These are phyloP conservation scores for Aspergillus hiratsukae DNA, from an alignment of 2,329 filamentous ascomycete species.

Conservation along the genomic window DNA sequence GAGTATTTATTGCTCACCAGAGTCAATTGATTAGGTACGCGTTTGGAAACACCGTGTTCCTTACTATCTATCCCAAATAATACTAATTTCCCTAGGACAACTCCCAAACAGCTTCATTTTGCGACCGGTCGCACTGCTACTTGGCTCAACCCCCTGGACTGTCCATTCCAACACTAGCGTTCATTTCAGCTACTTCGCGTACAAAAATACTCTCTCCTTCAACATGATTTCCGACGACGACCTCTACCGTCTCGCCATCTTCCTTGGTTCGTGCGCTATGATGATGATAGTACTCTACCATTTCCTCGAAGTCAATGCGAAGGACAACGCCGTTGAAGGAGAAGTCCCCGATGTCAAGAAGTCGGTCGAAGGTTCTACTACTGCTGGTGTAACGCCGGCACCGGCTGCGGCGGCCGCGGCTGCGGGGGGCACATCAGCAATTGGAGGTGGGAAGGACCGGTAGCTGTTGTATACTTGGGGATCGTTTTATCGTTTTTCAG, in stretches of 20 bases:
- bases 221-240: slow-evolving; percentile 93
- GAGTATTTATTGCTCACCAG: not conserved
- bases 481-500: not conserved
- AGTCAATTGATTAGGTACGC: not conserved
- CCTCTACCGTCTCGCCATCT: slow-evolving; percentile 86
- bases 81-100: not conserved
- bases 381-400: slow-evolving; percentile 3
- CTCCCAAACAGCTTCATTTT: slow-evolving; percentile 1
- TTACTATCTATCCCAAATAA: not conserved
- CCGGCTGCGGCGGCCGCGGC: slow-evolving; percentile 8
- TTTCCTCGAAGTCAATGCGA: slow-evolving; percentile 92
- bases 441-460: slow-evolving; percentile 12
- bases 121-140: not conserved
- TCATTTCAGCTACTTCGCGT: not conserved
- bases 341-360: slow-evolving; percentile 10
- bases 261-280: slow-evolving; percentile 86
- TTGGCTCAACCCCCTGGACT: not conserved
- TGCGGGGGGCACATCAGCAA: slow-evolving; percentile 13
- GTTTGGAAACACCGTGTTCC: not conserved
- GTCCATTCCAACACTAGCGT: not conserved
- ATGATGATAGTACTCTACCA: slow-evolving; percentile 92
- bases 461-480: slow-evolving; percentile 1
- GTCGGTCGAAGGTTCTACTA: slow-evolving; percentile 3
- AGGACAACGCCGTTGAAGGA: slow-evolving; percentile 41
- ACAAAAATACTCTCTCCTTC: slow-evolving; percentile 12